Percentiles rank a stretch among this genome's conserved stretches.
Conservation (phyloP, 2,329 filamentous ascomycete species). For the Apiospora sp. region DNA sequence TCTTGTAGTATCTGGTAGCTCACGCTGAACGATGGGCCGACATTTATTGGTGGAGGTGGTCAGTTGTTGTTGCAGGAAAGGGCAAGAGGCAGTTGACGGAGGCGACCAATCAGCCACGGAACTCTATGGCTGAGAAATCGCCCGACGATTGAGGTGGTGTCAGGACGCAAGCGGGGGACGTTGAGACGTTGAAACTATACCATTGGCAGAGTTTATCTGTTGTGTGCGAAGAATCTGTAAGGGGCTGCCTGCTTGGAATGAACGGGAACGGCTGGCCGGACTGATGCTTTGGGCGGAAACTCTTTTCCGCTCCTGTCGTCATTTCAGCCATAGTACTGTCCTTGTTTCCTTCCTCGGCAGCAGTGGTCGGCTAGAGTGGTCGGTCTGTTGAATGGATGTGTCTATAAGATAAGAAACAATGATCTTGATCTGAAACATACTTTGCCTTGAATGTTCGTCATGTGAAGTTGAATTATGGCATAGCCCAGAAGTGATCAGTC, state of each 20-base stretch:
- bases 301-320: neutral
- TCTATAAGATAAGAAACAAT: constrained; percentile 21
- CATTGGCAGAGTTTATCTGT: constrained; percentile 23
- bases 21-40: constrained; percentile 33
- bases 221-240: constrained; percentile 12
- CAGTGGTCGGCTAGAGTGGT: neutral
- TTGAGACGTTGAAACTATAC: constrained; percentile 26
- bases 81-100: neutral
- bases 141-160: neutral
- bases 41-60: constrained; percentile 10
- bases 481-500: neutral
- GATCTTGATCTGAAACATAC: constrained; percentile 6
- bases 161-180: neutral
- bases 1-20: constrained; percentile 32
- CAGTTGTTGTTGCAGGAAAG: neutral
- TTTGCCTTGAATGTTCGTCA: neutral
- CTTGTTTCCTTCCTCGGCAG: neutral
- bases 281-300: neutral
- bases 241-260: neutral
- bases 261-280: neutral
- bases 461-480: neutral
- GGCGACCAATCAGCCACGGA: neutral
- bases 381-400: constrained; percentile 18
- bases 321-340: neutral
- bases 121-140: neutral